Conservation (phyloP, 495 filamentous ascomycete genomes). For the Neurospora sp. region DNA sequence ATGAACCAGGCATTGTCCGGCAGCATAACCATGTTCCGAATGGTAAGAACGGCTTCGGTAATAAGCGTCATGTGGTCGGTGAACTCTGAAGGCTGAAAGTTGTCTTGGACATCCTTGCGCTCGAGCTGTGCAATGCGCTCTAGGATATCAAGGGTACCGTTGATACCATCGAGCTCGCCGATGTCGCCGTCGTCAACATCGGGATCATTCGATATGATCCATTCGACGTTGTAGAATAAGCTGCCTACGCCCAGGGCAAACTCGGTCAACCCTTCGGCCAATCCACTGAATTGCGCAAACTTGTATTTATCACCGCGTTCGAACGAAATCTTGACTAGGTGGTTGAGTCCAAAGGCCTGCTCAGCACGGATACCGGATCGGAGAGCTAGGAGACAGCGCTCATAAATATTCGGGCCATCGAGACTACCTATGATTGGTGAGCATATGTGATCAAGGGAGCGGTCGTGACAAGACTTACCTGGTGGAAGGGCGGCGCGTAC, state of each 20-base stretch:
- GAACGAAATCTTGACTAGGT: constrained; percentile 89
- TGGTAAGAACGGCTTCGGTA: constrained; percentile 76
- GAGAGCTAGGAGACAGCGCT: constrained; percentile 68
- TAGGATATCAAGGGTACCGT: constrained; percentile 67
- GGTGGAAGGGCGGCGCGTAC: constrained; percentile 13
- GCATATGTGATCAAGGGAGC: not conserved
- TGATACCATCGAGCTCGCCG: constrained; percentile 58
- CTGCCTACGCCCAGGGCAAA: constrained; percentile 64
- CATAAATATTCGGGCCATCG: constrained; percentile 77
- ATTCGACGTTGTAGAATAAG: constrained; percentile 72
- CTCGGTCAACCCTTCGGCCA: constrained; percentile 81
- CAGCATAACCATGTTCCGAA: constrained; percentile 89
- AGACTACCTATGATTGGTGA: constrained; percentile 40
- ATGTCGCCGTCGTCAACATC: constrained; percentile 39
- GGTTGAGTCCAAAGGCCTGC: constrained; percentile 79
- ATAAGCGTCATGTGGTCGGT: constrained; percentile 60
- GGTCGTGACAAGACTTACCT: constrained; percentile 9
- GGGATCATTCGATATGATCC: constrained; percentile 62
- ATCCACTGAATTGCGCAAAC: constrained; percentile 80
- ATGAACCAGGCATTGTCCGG: constrained; percentile 80
- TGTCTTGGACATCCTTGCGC: constrained; percentile 49
- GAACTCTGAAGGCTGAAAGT: constrained; percentile 64
- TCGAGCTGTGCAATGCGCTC: constrained; percentile 50
- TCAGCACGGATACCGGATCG: constrained; percentile 72
- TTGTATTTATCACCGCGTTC: constrained; percentile 92